Evolutionary conservation across 2,329 filamentous ascomycete genomes (phyloP).

Genomic region (Cladosporium oxysporum): DNA sequence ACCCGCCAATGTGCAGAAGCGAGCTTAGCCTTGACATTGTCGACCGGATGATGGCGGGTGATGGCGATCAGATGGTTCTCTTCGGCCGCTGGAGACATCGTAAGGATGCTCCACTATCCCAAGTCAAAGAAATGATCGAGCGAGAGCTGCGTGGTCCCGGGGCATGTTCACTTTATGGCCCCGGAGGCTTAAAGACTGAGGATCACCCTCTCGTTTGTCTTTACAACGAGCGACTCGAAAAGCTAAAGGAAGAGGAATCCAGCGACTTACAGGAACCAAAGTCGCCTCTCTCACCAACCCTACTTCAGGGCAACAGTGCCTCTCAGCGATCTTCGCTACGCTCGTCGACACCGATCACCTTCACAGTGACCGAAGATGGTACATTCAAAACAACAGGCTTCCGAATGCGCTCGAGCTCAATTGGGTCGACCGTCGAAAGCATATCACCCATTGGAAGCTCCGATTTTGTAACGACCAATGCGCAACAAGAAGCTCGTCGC

Average conservation of each 20-base stretch:
- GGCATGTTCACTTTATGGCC: neutral
- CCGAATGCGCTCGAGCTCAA: neutral
- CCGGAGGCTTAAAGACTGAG: neutral
- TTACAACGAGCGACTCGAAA: neutral
- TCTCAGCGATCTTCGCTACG: neutral
- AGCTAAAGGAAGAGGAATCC: neutral
- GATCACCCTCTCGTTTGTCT: constrained; percentile 8
- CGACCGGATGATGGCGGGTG: neutral
- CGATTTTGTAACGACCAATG: neutral
- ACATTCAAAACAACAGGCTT: constrained; percentile 5
- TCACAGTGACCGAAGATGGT: neutral
- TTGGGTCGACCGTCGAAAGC: neutral
- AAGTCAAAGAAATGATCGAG: neutral
- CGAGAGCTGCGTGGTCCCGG: constrained; percentile 3
- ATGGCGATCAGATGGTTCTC: neutral
- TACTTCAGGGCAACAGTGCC: neutral
- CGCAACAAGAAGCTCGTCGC: neutral
- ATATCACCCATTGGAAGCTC: neutral
- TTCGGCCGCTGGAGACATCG: constrained; percentile 16
- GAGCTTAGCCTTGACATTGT: neutral
- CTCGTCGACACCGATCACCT: neutral
- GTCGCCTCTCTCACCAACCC: neutral
- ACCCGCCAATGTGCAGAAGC: neutral
- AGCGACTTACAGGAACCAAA: neutral
- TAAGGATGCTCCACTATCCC: constrained; percentile 4